These are phyloP conservation scores for Ascochyta fabae DNA, from an alignment of 2,329 filamentous ascomycete genomes.

Conservation along the genomic window DNA sequence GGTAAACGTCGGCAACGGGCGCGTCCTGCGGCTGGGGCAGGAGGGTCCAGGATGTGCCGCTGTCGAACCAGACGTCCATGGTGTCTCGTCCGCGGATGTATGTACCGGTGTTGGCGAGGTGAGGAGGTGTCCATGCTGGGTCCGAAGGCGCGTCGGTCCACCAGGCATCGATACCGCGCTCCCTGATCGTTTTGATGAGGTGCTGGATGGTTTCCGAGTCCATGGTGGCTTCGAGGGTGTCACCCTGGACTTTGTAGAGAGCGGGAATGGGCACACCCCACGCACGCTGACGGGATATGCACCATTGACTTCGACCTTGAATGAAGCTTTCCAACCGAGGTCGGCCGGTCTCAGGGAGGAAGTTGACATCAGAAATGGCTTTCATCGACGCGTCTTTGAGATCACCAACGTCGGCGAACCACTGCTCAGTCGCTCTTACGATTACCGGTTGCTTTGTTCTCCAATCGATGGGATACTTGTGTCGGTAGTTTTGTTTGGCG, in stretches of 20 bases:
- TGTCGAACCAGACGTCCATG: conserved; percentile 99
- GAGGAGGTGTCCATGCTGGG: conserved; percentile 74
- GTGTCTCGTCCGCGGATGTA: conserved; percentile 86
- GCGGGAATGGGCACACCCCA: conserved; percentile 98
- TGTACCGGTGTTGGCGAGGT: conserved; percentile 60
- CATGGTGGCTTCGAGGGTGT: conserved; percentile 72
- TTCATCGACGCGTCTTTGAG: conserved; percentile 78
- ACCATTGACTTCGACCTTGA: conserved; percentile 91
- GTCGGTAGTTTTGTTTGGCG: conserved; percentile 72
- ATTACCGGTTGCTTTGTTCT: conserved; percentile 92
- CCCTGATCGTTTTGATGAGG: conserved; percentile 78
- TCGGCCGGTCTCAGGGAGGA: conserved; percentile 77
- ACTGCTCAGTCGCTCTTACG: conserved; percentile 90
- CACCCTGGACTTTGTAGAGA: conserved; percentile 72
- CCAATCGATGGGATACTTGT: conserved; percentile 99
- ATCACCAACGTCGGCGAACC: conserved; percentile 90
- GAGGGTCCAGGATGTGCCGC: conserved; percentile 86
- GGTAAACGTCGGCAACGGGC: conserved; percentile 78
- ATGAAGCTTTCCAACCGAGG: conserved; percentile 84
- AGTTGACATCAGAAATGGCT: conserved; percentile 74
- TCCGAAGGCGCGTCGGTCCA: conserved; percentile 85
- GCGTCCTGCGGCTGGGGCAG: conserved; percentile 40
- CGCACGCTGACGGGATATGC: conserved; percentile 91
- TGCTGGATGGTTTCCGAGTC: conserved; percentile 80
- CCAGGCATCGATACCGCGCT: conserved; percentile 89